Conservation (phyloP, 306 rosid species). For the Rosa chinensis region DNA sequence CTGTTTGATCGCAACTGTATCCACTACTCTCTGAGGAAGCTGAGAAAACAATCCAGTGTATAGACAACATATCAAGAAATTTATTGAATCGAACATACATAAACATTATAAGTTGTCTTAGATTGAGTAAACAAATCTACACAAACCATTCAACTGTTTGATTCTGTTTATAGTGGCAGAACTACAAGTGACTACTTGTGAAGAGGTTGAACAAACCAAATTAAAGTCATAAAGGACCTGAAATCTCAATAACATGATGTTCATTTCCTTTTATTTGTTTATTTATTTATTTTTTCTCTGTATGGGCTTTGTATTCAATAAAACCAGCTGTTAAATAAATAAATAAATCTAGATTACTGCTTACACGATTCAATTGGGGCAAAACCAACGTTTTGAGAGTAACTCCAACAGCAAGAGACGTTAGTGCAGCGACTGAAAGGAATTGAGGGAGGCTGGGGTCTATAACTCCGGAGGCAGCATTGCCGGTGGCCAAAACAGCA, state of each 20-base stretch:
- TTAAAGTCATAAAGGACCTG: background rate
- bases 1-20: constrained; percentile 74
- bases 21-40: constrained; percentile 88
- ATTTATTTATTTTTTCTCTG: background rate
- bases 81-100: background rate
- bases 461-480: constrained; percentile 82
- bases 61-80: background rate
- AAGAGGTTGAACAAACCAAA: background rate
- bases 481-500: constrained; percentile 78
- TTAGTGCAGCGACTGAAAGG: constrained; percentile 65
- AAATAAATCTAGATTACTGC: background rate
- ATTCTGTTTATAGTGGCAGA: background rate
- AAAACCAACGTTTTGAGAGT: constrained; percentile 62
- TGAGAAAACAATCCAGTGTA: constrained; percentile 35
- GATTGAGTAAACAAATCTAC: background rate
- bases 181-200: background rate
- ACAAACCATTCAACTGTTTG: background rate
- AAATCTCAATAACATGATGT: background rate
- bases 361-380: constrained; percentile 78
- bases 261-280: background rate
- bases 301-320: background rate
- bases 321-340: background rate
- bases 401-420: constrained; percentile 79
- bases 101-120: background rate
- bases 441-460: constrained; percentile 84